Evolutionary conservation across 495 filamentous ascomycete species (phyloP), one percentile per base, ranked within the genome.

Genomic region (Pyronema omphalodes): DNA sequence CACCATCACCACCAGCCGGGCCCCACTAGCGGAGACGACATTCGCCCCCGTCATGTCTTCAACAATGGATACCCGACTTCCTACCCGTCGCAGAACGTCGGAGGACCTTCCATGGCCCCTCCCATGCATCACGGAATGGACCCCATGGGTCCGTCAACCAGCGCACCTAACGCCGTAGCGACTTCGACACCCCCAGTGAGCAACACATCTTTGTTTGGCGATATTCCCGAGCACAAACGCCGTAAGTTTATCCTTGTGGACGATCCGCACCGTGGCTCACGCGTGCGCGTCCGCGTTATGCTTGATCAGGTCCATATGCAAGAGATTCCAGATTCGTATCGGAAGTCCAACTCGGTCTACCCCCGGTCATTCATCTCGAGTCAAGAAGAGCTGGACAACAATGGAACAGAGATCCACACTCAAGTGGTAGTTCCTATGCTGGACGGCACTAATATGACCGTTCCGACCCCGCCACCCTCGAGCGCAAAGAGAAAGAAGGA

Each of bases 211-310:
- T 74, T 98, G 12, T 95, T 94, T 66, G 82, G 86, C 48, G 80
- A 85, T 49, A 73, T 94, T 19, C 89, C 89, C 1, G 84, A 86
- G 51, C 78, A 79, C 51, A 94, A 93, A 68, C 84, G 82, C 52
- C 82, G 88, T 58, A 98, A 94, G 66, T 96, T 96, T 66, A 93
- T 98, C 59, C 77, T 94, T 3, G 87, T 98, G 18, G 86, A 94
- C 56, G 91, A 96, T 66, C 76, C 74, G 12, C 82, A 84, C 49
- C 81, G 86, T 46, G 78, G 79, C 40, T 74, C 74, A 34, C 81
- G 88, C 45, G 78, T 93, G 7, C 79, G 91, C 6, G 88, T 95
- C 37, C 80, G 86, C 54, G 86, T 94, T 35, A 86, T 81, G 58
- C 76, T 96, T 19, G 86, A 94, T 54, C 76, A 78, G 14, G 86